Evolutionary conservation across 192 early-diverging fungal genomes (phyloP).

Genomic region (Dispira simplex): DNA sequence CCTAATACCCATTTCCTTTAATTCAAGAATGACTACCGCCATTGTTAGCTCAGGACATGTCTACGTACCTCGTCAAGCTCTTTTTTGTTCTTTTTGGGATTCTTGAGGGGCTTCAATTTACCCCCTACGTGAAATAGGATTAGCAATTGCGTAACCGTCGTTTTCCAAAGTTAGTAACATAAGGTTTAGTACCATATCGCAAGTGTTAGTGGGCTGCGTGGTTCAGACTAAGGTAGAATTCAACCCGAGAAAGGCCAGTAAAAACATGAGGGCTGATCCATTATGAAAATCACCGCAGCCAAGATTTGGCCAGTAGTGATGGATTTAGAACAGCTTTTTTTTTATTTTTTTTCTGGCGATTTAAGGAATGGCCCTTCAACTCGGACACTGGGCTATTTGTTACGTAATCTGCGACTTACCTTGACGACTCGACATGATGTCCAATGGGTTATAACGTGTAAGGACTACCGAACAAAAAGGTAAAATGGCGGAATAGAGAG

Average conservation of each 20-base stretch:
- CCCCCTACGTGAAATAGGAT: background rate
- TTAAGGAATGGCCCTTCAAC: background rate
- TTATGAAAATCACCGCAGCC: too few relatives aligned
- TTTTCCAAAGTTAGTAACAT: too few relatives aligned
- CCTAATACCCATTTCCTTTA: too few relatives aligned
- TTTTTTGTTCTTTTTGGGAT: slow-evolving; percentile 1
- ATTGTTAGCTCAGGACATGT: too few relatives aligned
- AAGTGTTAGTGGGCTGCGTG: too few relatives aligned
- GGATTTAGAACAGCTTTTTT: too few relatives aligned
- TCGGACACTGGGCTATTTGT: background rate
- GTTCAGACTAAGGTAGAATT: background rate
- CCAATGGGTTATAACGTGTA: background rate
- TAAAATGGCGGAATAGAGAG: too few relatives aligned
- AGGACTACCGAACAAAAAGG: too few relatives aligned
- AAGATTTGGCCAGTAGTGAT: too few relatives aligned
- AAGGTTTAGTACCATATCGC: too few relatives aligned
- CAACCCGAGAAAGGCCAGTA: background rate
- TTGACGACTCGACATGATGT: slow-evolving; percentile 8
- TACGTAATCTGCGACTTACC: background rate
- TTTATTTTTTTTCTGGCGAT: background rate
- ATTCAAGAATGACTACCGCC: too few relatives aligned
- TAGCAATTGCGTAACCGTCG: background rate
- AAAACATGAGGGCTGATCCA: background rate
- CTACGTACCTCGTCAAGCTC: background rate
- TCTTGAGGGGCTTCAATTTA: slow-evolving; percentile 1